These are phyloP conservation scores for Xylariaceae sp. DNA, from an alignment of 2,329 filamentous ascomycete species.

Conservation along the genomic window DNA sequence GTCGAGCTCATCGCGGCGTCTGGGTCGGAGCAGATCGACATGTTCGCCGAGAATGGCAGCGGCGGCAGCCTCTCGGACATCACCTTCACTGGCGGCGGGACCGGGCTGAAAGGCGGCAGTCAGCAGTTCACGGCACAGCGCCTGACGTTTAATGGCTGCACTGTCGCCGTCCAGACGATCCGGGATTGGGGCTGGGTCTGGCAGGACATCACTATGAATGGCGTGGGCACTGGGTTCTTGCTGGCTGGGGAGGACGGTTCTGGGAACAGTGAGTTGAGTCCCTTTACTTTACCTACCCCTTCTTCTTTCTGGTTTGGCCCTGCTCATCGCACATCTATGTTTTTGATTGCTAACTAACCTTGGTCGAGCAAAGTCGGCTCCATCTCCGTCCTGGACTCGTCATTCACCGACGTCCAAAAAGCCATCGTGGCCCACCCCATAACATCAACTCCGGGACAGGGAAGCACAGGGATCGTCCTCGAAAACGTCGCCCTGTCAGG, in stretches of 20 bases:
- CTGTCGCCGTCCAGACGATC: slow-evolving; percentile 61
- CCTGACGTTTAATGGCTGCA: slow-evolving; percentile 59
- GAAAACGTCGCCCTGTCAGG: slow-evolving; percentile 55
- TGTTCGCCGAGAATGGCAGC: slow-evolving; percentile 68
- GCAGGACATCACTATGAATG: slow-evolving; percentile 68
- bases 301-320: background rate
- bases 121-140: slow-evolving; percentile 49
- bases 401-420: slow-evolving; percentile 68
- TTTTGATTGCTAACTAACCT: background rate
- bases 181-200: slow-evolving; percentile 83
- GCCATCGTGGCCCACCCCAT: slow-evolving; percentile 69
- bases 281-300: background rate
- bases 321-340: background rate
- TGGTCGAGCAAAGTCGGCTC: slow-evolving; percentile 69
- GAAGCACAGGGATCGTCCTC: slow-evolving; percentile 52
- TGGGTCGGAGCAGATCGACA: slow-evolving; percentile 52
- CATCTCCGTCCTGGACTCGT: slow-evolving; percentile 76
- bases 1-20: slow-evolving; percentile 52
- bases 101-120: slow-evolving; percentile 58
- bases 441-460: slow-evolving; percentile 42
- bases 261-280: background rate
- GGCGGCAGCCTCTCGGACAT: slow-evolving; percentile 74
- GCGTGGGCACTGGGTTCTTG: slow-evolving; percentile 47
- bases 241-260: background rate
- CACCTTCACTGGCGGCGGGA: slow-evolving; percentile 74